These are phyloP conservation scores for Gracilaria domingensis DNA, from an alignment of 23 red algal genomes.

Conservation along the genomic window DNA sequence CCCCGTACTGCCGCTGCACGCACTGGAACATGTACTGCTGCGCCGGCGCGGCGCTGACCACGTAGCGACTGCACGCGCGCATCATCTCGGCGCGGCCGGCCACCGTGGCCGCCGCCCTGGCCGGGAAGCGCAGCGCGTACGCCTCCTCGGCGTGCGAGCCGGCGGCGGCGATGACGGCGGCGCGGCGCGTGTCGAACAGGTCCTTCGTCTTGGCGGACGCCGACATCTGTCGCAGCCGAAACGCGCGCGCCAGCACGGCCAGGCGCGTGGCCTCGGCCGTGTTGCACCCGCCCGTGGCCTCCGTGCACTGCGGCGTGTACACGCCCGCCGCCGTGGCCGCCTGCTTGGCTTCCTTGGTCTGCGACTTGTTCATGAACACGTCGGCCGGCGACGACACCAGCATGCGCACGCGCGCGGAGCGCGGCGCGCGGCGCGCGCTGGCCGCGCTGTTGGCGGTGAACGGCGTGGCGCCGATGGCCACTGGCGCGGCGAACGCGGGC, in stretches of 20 bases:
- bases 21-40: conserved; percentile 59
- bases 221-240: conserved; percentile 51
- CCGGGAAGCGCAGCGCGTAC: conserved; percentile 32
- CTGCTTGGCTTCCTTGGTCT: conserved; percentile 50
- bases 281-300: conserved; percentile 53
- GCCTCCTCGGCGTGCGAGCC: conserved; percentile 50
- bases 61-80: conserved; percentile 63
- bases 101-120: conserved; percentile 42
- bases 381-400: conserved; percentile 40
- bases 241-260: conserved; percentile 35
- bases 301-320: conserved; percentile 81
- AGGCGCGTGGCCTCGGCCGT: conserved; percentile 47
- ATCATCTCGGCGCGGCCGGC: conserved; percentile 44
- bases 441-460: not conserved
- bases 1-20: conserved; percentile 48
- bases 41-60: not conserved
- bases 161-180: conserved; percentile 58
- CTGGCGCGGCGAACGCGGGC: not conserved
- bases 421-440: not conserved
- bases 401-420: not conserved
- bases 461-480: not conserved
- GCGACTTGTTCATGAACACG: conserved; percentile 41
- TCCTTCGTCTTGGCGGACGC: conserved; percentile 14
- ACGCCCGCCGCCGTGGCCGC: conserved; percentile 34
- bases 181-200: conserved; percentile 62